phyloP scores from a whole-genome alignment of 768 basidiomycete species.

The Kwoniella dejecticola region DNA sequence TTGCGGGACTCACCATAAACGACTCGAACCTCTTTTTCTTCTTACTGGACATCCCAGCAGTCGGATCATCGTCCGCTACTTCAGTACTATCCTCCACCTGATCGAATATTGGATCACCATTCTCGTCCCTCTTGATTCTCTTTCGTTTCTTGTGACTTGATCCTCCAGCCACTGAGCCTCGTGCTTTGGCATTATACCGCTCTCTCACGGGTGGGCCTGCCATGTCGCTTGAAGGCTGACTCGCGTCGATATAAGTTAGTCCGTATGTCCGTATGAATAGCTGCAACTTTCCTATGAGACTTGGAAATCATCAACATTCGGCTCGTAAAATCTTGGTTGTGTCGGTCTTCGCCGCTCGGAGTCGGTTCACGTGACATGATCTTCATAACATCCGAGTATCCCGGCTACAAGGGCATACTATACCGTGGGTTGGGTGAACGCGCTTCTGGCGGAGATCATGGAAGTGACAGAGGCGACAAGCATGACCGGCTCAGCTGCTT shows the following conservation, averaged over 20 bases:
- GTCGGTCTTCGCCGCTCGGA: background rate
- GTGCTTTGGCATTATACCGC: slow-evolving; percentile 67
- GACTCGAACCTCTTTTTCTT: slow-evolving; percentile 88
- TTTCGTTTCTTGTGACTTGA: slow-evolving; percentile 68
- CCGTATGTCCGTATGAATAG: background rate
- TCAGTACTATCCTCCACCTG: background rate
- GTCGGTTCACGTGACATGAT: no score
- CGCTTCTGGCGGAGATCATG: no score
- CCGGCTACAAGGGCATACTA: no score
- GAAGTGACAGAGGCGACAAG: no score
- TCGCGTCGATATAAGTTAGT: background rate
- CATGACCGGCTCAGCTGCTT: no score
- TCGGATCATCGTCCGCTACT: slow-evolving; percentile 7
- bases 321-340: background rate
- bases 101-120: slow-evolving; percentile 11
- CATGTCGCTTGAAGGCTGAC: slow-evolving; percentile 21
- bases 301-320: background rate
- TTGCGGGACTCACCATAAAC: slow-evolving; percentile 70
- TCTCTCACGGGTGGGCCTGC: slow-evolving; percentile 45
- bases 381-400: no score
- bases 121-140: slow-evolving; percentile 23
- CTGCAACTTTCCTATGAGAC: background rate
- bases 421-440: no score
- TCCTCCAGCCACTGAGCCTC: slow-evolving; percentile 64
- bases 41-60: slow-evolving; percentile 67